Conservation (phyloP, 768 basidiomycete species). For the Suillus americanus region DNA sequence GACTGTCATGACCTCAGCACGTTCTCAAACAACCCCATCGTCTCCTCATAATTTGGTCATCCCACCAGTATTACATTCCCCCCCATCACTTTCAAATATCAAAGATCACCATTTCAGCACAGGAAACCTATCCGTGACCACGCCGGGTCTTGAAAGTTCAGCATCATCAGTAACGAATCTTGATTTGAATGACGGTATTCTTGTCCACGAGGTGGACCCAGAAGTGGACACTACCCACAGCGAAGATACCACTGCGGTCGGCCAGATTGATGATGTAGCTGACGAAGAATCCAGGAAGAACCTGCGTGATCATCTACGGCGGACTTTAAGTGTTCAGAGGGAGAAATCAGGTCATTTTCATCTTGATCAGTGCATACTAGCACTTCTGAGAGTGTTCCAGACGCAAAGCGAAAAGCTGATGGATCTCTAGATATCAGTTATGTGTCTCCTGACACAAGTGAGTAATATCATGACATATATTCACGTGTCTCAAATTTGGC, state of each 20-base stretch:
- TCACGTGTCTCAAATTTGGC: not conserved
- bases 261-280: constrained; percentile 39
- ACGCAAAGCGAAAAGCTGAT: constrained; percentile 27
- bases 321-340: constrained; percentile 56
- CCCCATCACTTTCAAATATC: not conserved
- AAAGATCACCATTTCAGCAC: not conserved
- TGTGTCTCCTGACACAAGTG: constrained; percentile 42
- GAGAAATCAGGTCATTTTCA: constrained; percentile 45
- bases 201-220: constrained; percentile 68
- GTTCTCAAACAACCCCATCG: not conserved
- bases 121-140: constrained; percentile 15
- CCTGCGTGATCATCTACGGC: constrained; percentile 70
- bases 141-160: constrained; percentile 53
- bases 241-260: constrained; percentile 53
- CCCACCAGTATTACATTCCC: not conserved
- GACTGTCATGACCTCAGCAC: not conserved
- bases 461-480: constrained; percentile 3
- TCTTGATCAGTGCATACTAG: constrained; percentile 4
- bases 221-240: constrained; percentile 55
- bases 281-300: constrained; percentile 63
- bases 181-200: constrained; percentile 65
- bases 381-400: constrained; percentile 26
- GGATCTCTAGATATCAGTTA: constrained; percentile 34
- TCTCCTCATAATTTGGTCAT: constrained; percentile 1
- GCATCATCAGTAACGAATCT: constrained; percentile 71